phyloP scores from a whole-genome alignment of 768 basidiomycete species.

The Naganishia antarctica region DNA sequence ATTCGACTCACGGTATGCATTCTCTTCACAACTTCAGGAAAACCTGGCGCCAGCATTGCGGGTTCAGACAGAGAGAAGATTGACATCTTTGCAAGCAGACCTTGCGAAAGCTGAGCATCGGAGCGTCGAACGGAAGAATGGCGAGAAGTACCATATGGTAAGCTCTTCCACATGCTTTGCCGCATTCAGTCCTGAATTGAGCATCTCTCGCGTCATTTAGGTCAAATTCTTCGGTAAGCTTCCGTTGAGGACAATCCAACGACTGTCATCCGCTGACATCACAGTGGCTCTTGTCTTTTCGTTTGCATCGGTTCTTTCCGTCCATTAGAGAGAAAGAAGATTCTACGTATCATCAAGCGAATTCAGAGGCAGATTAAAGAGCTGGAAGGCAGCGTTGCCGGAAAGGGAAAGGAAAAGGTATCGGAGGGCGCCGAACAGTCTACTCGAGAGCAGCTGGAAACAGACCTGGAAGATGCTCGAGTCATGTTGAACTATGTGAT shows the following conservation, averaged over 20 bases:
- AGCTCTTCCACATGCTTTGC: slow-evolving; percentile 11
- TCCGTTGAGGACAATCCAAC: background rate
- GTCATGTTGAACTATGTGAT: slow-evolving; percentile 86
- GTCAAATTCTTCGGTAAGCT: slow-evolving; percentile 83
- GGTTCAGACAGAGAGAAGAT: slow-evolving; percentile 71
- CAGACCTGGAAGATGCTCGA: slow-evolving; percentile 61
- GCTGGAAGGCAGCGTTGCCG: background rate
- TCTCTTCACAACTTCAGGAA: slow-evolving; percentile 54
- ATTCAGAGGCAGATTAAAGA: slow-evolving; percentile 28
- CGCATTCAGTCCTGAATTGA: background rate
- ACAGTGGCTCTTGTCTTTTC: too few relatives aligned
- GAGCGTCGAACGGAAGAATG: slow-evolving; percentile 57
- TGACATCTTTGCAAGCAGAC: slow-evolving; percentile 64
- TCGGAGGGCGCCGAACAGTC: slow-evolving; percentile 41
- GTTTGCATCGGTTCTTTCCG: background rate
- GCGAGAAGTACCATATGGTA: slow-evolving; percentile 72
- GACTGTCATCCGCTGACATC: background rate
- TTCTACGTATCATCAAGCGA: slow-evolving; percentile 64
- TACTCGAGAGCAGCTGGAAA: slow-evolving; percentile 51
- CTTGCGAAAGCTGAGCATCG: slow-evolving; percentile 42
- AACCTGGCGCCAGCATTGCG: slow-evolving; percentile 78
- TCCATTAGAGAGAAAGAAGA: slow-evolving; percentile 73
- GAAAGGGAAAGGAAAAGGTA: background rate
- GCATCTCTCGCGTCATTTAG: slow-evolving; percentile 25
- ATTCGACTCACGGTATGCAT: background rate